Percentiles rank a stretch among this genome's conserved stretches.
Conservation (phyloP, 2,329 filamentous ascomycete species). For the Orbilia oligospora region DNA sequence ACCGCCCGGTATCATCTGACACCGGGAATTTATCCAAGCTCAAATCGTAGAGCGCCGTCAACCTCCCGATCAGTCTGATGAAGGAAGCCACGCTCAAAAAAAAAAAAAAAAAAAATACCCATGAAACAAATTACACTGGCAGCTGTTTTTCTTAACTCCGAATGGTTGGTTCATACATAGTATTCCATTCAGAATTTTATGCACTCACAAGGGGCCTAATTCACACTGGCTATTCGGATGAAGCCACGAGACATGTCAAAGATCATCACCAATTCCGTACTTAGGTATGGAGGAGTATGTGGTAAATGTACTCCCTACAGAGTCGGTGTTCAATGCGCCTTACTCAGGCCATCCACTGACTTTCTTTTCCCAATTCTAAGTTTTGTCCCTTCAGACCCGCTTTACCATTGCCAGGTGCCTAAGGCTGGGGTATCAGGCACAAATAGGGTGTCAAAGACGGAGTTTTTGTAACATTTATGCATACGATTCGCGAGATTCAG, state of each 20-base stretch:
- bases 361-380: slow-evolving; percentile 18
- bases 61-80: slow-evolving; percentile 22
- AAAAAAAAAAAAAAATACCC: slow-evolving; percentile 18
- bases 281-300: background rate
- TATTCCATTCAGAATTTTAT: slow-evolving; percentile 42
- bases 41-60: slow-evolving; percentile 16
- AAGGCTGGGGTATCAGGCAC: slow-evolving; percentile 1
- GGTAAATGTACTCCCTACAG: slow-evolving; percentile 5
- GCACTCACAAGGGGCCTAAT: slow-evolving; percentile 56
- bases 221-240: slow-evolving; percentile 41
- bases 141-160: slow-evolving; percentile 52
- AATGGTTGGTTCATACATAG: slow-evolving; percentile 12
- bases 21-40: slow-evolving; percentile 10
- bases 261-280: slow-evolving; percentile 28
- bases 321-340: slow-evolving; percentile 28
- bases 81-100: slow-evolving; percentile 1
- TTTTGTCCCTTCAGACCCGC: slow-evolving; percentile 33
- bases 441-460: slow-evolving; percentile 2
- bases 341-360: slow-evolving; percentile 2
- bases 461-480: slow-evolving; percentile 1
- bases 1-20: background rate
- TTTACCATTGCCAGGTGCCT: slow-evolving; percentile 20
- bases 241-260: slow-evolving; percentile 35
- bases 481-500: slow-evolving; percentile 27
- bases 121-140: slow-evolving; percentile 19